Evolutionary conservation across 2,329 filamentous ascomycete genomes (phyloP).

Genomic region (Dactylellina parvicollis): DNA sequence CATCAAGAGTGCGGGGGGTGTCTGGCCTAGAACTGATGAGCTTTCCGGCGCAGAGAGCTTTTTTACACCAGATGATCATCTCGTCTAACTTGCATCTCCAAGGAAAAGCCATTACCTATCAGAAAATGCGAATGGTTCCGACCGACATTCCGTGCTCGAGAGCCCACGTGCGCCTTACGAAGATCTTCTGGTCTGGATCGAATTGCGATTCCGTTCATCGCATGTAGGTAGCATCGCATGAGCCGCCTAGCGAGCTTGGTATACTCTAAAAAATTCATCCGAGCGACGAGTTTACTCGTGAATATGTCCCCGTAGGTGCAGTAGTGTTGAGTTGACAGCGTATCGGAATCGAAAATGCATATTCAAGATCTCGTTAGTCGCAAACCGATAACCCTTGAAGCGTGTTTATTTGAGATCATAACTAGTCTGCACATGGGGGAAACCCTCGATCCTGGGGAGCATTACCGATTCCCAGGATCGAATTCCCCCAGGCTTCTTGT

Average conservation of each 20-base stretch:
- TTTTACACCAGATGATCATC: constrained; percentile 39
- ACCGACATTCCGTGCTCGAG: constrained; percentile 14
- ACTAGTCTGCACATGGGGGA: no score
- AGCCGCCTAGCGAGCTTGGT: no score
- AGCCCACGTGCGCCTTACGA: constrained; percentile 36
- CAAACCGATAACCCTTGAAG: background rate
- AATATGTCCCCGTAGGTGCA: constrained; percentile 50
- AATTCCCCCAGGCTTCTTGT: background rate
- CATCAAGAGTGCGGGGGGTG: constrained; percentile 10
- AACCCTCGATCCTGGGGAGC: no score
- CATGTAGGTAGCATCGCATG: constrained; percentile 14
- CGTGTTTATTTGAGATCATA: background rate
- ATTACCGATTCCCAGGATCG: background rate
- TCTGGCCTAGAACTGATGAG: background rate
- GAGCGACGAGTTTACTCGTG: constrained; percentile 7
- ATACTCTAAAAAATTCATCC: constrained; percentile 16
- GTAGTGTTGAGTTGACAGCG: constrained; percentile 31
- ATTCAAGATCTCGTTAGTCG: background rate
- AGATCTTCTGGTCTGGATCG: constrained; percentile 9
- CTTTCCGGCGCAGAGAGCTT: background rate
- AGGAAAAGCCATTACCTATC: background rate
- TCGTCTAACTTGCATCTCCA: background rate
- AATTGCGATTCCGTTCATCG: constrained; percentile 4
- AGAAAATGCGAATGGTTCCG: background rate
- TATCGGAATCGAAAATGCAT: constrained; percentile 5